phyloP scores from a whole-genome alignment of 495 filamentous ascomycete genomes.

The Opeltia flavorubescens region DNA sequence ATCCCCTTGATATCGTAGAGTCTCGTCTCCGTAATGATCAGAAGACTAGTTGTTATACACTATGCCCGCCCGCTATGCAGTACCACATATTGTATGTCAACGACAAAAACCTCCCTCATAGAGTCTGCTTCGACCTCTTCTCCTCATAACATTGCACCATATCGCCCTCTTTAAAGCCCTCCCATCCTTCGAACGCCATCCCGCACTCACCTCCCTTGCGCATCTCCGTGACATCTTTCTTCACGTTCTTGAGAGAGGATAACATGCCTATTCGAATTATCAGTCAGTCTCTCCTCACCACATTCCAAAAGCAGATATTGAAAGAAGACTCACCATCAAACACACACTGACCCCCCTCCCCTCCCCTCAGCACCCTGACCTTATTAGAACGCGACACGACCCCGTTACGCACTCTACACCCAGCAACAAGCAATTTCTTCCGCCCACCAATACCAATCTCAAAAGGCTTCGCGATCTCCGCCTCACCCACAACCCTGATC shows the following conservation, averaged over 20 bases:
- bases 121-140: slow-evolving; percentile 50
- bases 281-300: neutral
- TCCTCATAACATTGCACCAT: slow-evolving; percentile 78
- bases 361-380: slow-evolving; percentile 58
- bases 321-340: slow-evolving; percentile 56
- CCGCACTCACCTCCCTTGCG: slow-evolving; percentile 88
- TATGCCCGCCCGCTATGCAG: too few species aligned
- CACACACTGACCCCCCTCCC: slow-evolving; percentile 47
- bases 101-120: too few species aligned
- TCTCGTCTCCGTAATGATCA: too few species aligned
- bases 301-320: neutral
- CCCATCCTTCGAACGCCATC: slow-evolving; percentile 69
- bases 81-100: too few species aligned
- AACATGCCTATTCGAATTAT: slow-evolving; percentile 44
- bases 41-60: too few species aligned
- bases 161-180: slow-evolving; percentile 67
- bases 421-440: slow-evolving; percentile 59
- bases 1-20: too few species aligned
- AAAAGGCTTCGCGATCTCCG: slow-evolving; percentile 72
- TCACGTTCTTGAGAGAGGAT: slow-evolving; percentile 71
- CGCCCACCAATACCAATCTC: slow-evolving; percentile 64
- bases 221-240: slow-evolving; percentile 81
- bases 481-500: slow-evolving; percentile 66
- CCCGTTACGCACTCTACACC: slow-evolving; percentile 79
- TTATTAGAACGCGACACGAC: slow-evolving; percentile 42